Percentiles rank a stretch among this genome's conserved stretches.
Evolutionary conservation across 352 stramenopile species (phyloP).

Genomic region (Pythium myriotylum): DNA sequence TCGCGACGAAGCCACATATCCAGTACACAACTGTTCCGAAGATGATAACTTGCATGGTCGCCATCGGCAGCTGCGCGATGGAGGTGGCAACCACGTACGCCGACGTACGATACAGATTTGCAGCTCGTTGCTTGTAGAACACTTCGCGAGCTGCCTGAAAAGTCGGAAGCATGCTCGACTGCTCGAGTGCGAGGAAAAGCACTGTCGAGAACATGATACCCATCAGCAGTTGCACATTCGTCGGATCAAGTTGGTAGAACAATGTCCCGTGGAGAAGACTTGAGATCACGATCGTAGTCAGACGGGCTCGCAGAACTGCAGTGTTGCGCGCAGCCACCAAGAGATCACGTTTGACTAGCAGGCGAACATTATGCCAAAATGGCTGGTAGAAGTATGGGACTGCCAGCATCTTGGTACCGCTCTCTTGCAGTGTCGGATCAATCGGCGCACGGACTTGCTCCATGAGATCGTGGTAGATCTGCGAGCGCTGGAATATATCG

Average conservation of each 20-base stretch:
- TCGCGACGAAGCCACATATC: slow-evolving; percentile 46
- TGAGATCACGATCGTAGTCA: slow-evolving; percentile 27
- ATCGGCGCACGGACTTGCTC: neutral
- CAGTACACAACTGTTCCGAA: slow-evolving; percentile 74
- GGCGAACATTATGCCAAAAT: neutral
- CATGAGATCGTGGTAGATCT: slow-evolving; percentile 2
- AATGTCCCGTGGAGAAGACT: slow-evolving; percentile 27
- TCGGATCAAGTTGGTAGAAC: slow-evolving; percentile 27
- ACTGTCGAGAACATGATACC: slow-evolving; percentile 65
- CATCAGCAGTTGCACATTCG: slow-evolving; percentile 26
- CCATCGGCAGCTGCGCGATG: slow-evolving; percentile 23
- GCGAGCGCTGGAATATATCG: slow-evolving; percentile 4
- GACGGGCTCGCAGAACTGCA: slow-evolving; percentile 9
- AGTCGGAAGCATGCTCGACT: slow-evolving; percentile 52
- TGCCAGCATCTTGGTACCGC: neutral
- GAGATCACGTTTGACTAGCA: slow-evolving; percentile 30
- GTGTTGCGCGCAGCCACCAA: slow-evolving; percentile 37
- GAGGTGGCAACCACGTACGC: slow-evolving; percentile 46
- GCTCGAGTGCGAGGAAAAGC: slow-evolving; percentile 58
- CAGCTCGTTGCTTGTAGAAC: slow-evolving; percentile 67
- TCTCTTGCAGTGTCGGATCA: neutral
- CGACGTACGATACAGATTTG: slow-evolving; percentile 65
- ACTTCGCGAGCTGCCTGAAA: slow-evolving; percentile 45
- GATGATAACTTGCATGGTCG: slow-evolving; percentile 44
- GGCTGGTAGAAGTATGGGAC: neutral